Base-by-base conservation (phyloP, 2,329 filamentous ascomycete genomes). In the Ceratocystiopsis sp. region DNA sequence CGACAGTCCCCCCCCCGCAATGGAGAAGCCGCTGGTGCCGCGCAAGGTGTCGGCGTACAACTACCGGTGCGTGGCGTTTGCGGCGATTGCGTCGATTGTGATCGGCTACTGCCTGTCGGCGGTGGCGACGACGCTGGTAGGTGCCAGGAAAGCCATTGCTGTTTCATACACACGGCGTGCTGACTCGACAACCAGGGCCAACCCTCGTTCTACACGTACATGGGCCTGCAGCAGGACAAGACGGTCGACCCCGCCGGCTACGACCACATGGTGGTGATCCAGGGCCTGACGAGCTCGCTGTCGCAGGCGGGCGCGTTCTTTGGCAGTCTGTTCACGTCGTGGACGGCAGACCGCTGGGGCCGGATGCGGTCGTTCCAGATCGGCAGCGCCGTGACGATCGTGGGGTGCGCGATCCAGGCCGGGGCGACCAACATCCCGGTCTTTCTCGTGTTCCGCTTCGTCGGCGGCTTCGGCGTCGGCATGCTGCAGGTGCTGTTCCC, bases 31-130 rank as follows among this genome's bases (percentile, higher is more conserved):
- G 25, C 25, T 9, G 15, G 21, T 11, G n/a, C 33, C 33, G 8
- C 41, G 41, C 35, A 38, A 42, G 41, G 25, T 42, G 16, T 38
- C 41, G 29, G 17, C 38, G 25, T 42, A 42, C 36, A 42, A 42
- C 17, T 42, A 42, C 36, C 33, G 19, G 16, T 42, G 41, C 19
- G 41, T 42, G 10, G 35, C 36, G 2, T 42, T 42, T 38, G 41
- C 41, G 16, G 36, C 36, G 25, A 42, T 35, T 12, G 41, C 41
- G 3, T 42, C 41, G 12, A 42, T 42, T 16, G 33, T 42, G 19
- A 42, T 42, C 36, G 41, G 41, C 36, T 42, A 42, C 36, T 42
- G 25, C 4, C 32, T 42, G 29, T 42, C 41, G 3, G 41, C 41
- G 13, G 41, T 42, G 17, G 41, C 41, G 13, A 42, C 41, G 9